Evolutionary conservation across 306 rosid genomes (phyloP).

Genomic region (Acacia confusa): DNA sequence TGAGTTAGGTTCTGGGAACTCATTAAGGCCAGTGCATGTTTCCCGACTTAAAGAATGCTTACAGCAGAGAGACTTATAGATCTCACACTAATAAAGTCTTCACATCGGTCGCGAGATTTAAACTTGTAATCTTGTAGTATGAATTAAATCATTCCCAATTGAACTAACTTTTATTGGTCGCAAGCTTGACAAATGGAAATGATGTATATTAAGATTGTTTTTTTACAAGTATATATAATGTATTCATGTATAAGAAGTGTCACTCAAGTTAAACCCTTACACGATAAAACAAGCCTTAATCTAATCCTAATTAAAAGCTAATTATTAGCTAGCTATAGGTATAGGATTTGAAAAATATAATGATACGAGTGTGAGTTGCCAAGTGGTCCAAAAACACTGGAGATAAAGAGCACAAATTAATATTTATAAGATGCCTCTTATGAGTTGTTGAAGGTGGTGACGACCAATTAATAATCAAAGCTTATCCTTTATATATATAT

Average conservation of each 20-base stretch:
- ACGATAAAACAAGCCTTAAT: background rate
- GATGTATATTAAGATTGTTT: too few relatives aligned
- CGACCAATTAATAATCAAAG: background rate
- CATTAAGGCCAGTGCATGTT: too few relatives aligned
- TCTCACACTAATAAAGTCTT: too few relatives aligned
- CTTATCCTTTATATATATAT: conserved; percentile 28
- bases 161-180: too few relatives aligned
- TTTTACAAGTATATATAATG: too few relatives aligned
- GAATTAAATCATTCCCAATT: too few relatives aligned
- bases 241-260: background rate
- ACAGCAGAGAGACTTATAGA: too few relatives aligned
- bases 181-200: too few relatives aligned
- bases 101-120: too few relatives aligned
- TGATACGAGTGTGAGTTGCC: conserved; percentile 11
- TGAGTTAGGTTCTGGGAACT: too few relatives aligned
- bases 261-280: background rate
- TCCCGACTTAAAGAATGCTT: too few relatives aligned
- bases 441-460: conserved; percentile 30
- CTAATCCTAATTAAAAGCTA: background rate
- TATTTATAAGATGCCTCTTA: conserved; percentile 23
- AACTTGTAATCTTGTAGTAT: too few relatives aligned
- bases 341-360: background rate
- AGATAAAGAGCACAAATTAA: conserved; percentile 43
- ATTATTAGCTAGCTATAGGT: background rate
- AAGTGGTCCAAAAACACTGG: conserved; percentile 52